Evolutionary conservation across 108 stramenopile species (phyloP).

Genomic region (Chaetoceros muelleri): DNA sequence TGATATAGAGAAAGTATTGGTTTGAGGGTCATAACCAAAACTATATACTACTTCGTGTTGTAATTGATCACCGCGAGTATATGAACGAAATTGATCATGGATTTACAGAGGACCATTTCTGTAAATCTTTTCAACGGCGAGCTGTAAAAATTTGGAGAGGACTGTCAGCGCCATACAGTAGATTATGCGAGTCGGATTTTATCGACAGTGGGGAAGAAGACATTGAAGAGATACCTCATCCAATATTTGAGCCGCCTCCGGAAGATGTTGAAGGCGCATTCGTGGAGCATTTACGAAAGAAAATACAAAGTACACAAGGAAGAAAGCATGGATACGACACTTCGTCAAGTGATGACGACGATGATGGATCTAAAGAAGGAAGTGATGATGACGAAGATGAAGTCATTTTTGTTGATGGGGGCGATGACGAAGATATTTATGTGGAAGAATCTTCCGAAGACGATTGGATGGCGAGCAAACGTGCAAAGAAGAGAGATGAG

Average conservation of each 20-base stretch:
- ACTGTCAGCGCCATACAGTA: neutral
- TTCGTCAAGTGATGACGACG: neutral
- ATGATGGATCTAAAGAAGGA: neutral
- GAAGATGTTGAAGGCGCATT: neutral
- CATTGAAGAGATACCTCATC: neutral
- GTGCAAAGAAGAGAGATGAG: no score
- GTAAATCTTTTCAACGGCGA: neutral
- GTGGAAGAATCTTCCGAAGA: neutral
- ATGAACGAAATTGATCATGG: neutral
- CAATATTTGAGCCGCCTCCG: neutral
- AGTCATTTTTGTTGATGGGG: neutral
- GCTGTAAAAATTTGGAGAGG: neutral
- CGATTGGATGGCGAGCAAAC: neutral
- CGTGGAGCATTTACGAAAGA: neutral
- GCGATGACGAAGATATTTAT: neutral
- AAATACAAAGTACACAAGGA: neutral
- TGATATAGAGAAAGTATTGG: constrained; percentile 67
- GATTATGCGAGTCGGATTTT: neutral
- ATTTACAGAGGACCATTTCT: neutral
- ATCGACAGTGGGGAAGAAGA: neutral
- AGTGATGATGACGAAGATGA: neutral
- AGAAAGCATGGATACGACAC: neutral
- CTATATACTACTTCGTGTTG: constrained; percentile 3
- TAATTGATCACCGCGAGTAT: neutral
- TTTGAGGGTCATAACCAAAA: constrained; percentile 44